Evolutionary conservation across 768 basidiomycete genomes (phyloP), one percentile per base, ranked within the genome.

Genomic region (Punctularia strigosozonata): DNA sequence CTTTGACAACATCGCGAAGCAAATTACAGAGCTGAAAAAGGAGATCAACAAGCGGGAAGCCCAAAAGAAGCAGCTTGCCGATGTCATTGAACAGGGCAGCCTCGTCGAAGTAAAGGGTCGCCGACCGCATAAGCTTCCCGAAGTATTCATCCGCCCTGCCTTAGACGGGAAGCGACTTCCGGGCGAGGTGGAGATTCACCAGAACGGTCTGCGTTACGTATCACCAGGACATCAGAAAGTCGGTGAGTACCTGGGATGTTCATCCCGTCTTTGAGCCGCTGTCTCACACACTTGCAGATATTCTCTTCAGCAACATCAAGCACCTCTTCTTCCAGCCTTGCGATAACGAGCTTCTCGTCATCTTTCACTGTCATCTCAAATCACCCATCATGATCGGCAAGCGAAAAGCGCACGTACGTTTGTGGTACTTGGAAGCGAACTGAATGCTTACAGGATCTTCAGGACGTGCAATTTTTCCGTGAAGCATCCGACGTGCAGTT

Each of bases 241-340:
- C 46, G 90, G 91, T 87, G 52, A 46, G 80, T 62, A 5, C 15
- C 7, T 15, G 5, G 4, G 13, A 32, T 28, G 24, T 23, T 41
- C 33, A 26, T 25, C 12, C 31, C 22, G 31, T 35, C 12, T 7
- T 22, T n/a, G 33, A 14, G 30, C 33, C 25, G 5, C 25, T 25
- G 20, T n/a, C 15, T 8, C 21, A 15, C 43, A 45, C 24, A 37
- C 13, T 17, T 36, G 24, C 51, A 94, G 94, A 99, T 56, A 71
- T 99, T 10, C 66, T 97, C 7, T 99, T 97, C 65, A 81, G 77
- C 63, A 99, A 99, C 57, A 81, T 99, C 66, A 95, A 94, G 58
- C 94, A 99, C 60, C 68, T 98, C 7, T 95, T 98, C 65, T 98
- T 99, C 75, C 95, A 99, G 54, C 94, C 95, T 2, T 97, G 94